Evolutionary conservation across 768 basidiomycete species (phyloP), one percentile per base, ranked within the genome.

Genomic region (Butyriboletus loyo): DNA sequence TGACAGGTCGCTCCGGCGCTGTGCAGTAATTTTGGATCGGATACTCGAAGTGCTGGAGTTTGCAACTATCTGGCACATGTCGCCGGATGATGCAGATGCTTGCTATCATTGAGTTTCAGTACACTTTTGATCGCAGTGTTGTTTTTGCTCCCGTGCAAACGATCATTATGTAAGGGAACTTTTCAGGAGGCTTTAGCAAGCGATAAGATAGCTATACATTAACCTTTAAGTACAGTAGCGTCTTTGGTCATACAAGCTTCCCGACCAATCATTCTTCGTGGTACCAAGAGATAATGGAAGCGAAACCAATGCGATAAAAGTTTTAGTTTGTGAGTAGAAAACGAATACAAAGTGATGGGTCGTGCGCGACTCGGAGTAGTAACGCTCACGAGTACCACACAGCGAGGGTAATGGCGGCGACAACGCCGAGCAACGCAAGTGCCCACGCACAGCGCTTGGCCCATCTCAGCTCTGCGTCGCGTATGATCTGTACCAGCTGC

Each of bases 381-480:
- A n/a, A 24, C 24, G 25, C 35, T 55, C 36, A 43, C 21, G 39
- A 27, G 22, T 32, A 8, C 17, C n/a, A n/a, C 19, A 35, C 19
- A 19, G 10, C 42, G 1, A 60, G 0, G 7, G 15, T 6, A 21
- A 31, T 15, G 2, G 28, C 31, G 5, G 4, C 9, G 6, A 19
- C 19, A 36, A 40, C 5, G 9, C 41, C 27, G 14, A 44, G 17
- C 10, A 59, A 1, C n/a, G 2, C 48, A 15, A 47, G 24, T 11
- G 46, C 60, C 52, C 46, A 49, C 28, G 10, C 52, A 43, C 57
- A 75, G n/a, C 75, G 68, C 53, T 58, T 64, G 14, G 73, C 77
- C 78, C 78, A 78, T 52, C 66, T 73, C 39, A 70, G 10, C 57
- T 79, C 78, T 0, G 66, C 62, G 11, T 57, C 55, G 24, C 76